Base-by-base conservation (phyloP, 176 grass and related monocot genomes). In the Hyparrhenia diplandra region DNA sequence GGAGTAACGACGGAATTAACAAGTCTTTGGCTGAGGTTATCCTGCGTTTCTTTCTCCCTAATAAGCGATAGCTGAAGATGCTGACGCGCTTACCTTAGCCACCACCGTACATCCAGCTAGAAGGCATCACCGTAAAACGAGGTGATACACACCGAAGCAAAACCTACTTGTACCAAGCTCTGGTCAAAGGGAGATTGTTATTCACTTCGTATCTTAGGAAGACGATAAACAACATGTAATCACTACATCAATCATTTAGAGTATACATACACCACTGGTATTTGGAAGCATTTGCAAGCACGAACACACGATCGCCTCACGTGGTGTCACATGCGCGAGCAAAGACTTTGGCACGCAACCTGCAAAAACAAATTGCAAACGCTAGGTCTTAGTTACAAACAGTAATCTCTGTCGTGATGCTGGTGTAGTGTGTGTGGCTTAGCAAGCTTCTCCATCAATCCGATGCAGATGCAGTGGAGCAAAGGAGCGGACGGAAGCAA, bases 241-340 rank as follows among this genome's bases (percentile, higher is more conserved):
- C 8, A 10, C 13, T 49, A 65, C 9, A 41, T 30, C 75, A 64
- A 77, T 77, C 37, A 32, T 20, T 57, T 57, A 13, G 54, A 62
- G 2, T 1, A n/a, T 5, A 9, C 1, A 6, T 6, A 6, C 6
- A 7, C 14, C 31, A 10, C 31, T 40, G 61, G 67, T 57, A 24
- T 25, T 65, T 17, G 49, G 47, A 79, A 84, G 47, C 64, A 76
- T 17, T 27, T 7, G 40, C 14, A 28, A 31, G 12, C 17, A 67
- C 58, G 28, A 67, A 81, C 43, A 10, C 55, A 67, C 66, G 17
- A 67, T 85, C 55, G 3, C 55, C 73, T 78, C 87, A 90, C 88
- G 83, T 82, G 83, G 83, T 21, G 34, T 83, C 78, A 86, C 83
- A 68, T 78, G 83, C 13, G 11, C n/a, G 41, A 0, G 5, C 58